Evolutionary conservation across 1,139 yeast genomes (phyloP).

Genomic region (Saccharomyces pastorianus): DNA sequence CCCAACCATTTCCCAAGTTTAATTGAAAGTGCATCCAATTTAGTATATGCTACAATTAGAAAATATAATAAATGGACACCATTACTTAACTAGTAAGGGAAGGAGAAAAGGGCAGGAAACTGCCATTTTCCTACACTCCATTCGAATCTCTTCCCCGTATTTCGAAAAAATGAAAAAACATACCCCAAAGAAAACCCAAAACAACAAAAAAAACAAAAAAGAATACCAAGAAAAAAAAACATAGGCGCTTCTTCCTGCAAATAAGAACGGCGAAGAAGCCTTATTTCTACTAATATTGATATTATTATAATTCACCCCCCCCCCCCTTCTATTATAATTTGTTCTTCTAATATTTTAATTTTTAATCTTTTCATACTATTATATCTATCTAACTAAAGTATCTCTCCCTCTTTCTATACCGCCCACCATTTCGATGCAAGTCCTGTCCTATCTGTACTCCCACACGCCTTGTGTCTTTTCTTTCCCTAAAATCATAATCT

Average conservation of each 20-base stretch:
- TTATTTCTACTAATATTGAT: background rate
- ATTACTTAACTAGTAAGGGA: background rate
- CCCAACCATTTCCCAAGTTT: slow-evolving; percentile 83
- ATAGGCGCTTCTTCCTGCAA: background rate
- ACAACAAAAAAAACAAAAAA: background rate
- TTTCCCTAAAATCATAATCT: background rate
- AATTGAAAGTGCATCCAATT: slow-evolving; percentile 17
- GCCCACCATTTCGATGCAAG: too few species aligned
- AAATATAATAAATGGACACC: background rate
- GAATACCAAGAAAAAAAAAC: background rate
- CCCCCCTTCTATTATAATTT: background rate
- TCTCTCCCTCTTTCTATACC: background rate
- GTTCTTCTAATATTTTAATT: slow-evolving; percentile 1
- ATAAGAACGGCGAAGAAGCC: background rate
- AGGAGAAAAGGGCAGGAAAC: background rate
- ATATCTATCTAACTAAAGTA: background rate
- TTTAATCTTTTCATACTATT: background rate
- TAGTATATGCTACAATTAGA: background rate
- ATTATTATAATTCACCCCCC: background rate
- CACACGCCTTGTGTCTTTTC: too few species aligned
- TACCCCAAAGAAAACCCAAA: background rate
- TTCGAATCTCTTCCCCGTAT: background rate
- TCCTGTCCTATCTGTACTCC: too few species aligned
- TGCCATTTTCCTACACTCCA: background rate
- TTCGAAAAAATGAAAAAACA: background rate